Base-by-base conservation (phyloP, 768 basidiomycete species). In the Rhizopogon vinicolor region DNA sequence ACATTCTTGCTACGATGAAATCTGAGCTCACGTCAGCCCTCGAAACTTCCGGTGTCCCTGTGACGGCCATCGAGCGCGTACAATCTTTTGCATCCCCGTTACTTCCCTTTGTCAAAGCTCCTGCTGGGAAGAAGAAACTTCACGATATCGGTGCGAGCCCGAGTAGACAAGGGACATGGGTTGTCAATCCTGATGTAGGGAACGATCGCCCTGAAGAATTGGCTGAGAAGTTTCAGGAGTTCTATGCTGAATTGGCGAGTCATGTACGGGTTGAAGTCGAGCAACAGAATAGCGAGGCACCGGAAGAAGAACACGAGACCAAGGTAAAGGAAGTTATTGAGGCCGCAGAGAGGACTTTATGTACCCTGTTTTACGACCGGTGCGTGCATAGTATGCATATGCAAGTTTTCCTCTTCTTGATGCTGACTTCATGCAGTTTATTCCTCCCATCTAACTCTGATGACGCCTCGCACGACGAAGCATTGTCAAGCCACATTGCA, bases 391-490 rank as follows among this genome's bases (percentile, higher is more conserved):
- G 3, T 14, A 14, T n/a, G 14, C 12, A 42, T 46, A 19, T 4
- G 1, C 40, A 40, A 18, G 8, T 55, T 46, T 45, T 40, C 51
- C 42, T 5, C 31, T 22, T 5, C 31, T 22, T 40, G 19, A 1
- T 41, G 46, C 46, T 52, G 46, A 19, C 40, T 19, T 19, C 31
- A 33, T 10, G 8, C 48, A 95, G 93, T 54, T 63, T 97, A 3
- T 97, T 93, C 71, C 80, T 85, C 51, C 91, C 89, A 1, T 77
- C 84, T 2, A 81, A 82, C 18, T 76, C 81, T n/a, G 82, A 85
- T 51, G 96, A 99, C 63, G 76, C 81, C 0, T 86, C 86, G 1
- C 95, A 97, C 65, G 94, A 99, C 65, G 91, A 92, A 63, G 89
- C 92, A 0, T 75, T 99, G 3, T 85, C 94, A 0, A 89, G 85